phyloP scores from a whole-genome alignment of 2,329 filamentous ascomycete species.

The Penicillium sp. region DNA sequence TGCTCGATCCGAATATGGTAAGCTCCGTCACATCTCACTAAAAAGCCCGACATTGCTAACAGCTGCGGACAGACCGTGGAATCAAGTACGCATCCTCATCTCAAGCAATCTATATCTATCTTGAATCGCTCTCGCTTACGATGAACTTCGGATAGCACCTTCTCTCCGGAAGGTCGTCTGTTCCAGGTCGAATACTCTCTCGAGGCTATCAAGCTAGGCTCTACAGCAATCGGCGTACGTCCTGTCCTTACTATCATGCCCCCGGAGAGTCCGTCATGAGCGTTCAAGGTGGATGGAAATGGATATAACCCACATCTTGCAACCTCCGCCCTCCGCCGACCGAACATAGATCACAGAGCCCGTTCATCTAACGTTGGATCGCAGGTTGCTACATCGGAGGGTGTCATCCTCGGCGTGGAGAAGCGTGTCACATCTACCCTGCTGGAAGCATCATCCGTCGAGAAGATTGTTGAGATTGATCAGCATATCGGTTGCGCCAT shows the following conservation, averaged over 20 bases:
- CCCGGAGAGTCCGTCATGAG: background rate
- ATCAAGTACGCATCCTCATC: constrained; percentile 74
- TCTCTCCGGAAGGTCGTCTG: constrained; percentile 98
- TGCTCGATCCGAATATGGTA: constrained; percentile 99
- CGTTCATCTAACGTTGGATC: constrained; percentile 23
- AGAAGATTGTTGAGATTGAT: constrained; percentile 99
- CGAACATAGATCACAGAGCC: background rate
- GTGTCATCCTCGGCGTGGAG: constrained; percentile 95
- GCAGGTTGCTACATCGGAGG: constrained; percentile 84
- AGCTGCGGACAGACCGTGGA: constrained; percentile 57
- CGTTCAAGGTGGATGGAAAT: too few species aligned
- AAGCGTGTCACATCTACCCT: constrained; percentile 98
- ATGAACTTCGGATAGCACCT: constrained; percentile 68
- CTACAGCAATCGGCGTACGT: constrained; percentile 89
- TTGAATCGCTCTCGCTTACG: constrained; percentile 28
- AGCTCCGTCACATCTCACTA: constrained; percentile 46
- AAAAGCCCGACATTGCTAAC: constrained; percentile 42
- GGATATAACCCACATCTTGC: too few species aligned
- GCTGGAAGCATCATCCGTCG: constrained; percentile 94
- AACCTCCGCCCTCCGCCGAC: background rate
- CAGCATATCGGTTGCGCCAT: constrained; percentile 98
- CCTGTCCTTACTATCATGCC: constrained; percentile 4
- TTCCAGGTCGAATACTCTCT: constrained; percentile 99
- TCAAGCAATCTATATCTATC: background rate
- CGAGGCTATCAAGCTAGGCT: constrained; percentile 99